Conservation (phyloP, 106 monocot species). For the Allium sativum region DNA sequence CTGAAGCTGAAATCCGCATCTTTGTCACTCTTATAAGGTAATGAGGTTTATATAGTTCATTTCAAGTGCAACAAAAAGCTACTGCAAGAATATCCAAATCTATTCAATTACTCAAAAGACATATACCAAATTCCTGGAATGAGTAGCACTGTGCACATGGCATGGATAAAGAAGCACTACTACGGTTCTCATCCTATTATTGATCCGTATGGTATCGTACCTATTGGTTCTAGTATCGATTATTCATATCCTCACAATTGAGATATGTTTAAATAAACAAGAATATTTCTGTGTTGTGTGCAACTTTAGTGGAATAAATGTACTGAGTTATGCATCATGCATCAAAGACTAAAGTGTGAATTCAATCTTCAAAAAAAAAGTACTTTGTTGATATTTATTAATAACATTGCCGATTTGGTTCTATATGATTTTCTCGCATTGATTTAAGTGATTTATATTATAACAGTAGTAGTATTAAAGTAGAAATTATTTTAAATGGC, state of each 20-base stretch:
- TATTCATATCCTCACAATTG: slow-evolving; percentile 73
- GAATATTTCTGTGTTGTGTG: slow-evolving; percentile 2
- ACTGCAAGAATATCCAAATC: slow-evolving; percentile 71
- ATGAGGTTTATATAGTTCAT: slow-evolving; percentile 88
- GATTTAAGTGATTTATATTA: no score
- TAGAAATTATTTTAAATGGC: no score
- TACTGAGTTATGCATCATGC: no score
- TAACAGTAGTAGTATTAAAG: no score
- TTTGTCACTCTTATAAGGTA: slow-evolving; percentile 94
- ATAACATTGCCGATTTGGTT: no score
- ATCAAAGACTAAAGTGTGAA: no score
- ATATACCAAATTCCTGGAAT: slow-evolving; percentile 74
- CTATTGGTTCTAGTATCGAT: slow-evolving; percentile 53
- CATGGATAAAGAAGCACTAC: slow-evolving; percentile 82
- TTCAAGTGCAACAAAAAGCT: slow-evolving; percentile 98
- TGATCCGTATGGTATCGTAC: slow-evolving; percentile 74
- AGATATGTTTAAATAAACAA: slow-evolving; percentile 47
- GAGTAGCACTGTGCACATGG: slow-evolving; percentile 75
- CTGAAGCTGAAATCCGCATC: slow-evolving; percentile 84
- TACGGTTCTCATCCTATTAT: slow-evolving; percentile 87
- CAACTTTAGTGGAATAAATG: no score
- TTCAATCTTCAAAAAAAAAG: no score
- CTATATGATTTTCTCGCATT: no score
- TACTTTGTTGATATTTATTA: no score
- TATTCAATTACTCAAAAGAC: slow-evolving; percentile 93